Evolutionary conservation across 352 stramenopile species (phyloP), one percentile per base, ranked within the genome.

Genomic region (Globisporangium barbulae): DNA sequence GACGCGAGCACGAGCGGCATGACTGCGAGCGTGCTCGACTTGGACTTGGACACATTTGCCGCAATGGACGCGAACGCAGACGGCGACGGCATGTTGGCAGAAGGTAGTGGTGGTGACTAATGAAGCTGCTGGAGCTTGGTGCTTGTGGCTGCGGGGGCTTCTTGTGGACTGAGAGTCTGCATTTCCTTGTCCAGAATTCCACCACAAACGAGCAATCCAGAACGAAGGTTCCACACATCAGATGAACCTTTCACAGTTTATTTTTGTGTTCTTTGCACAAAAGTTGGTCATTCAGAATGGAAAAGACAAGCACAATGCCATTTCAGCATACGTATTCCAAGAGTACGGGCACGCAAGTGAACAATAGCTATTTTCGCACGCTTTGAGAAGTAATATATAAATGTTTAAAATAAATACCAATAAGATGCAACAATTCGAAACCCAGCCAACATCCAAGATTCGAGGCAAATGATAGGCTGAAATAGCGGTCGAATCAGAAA

Each of bases 1-100:
- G 78, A 91, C 47, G 78, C 73, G 41, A 91, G 59, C 66, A 89
- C 70, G 19, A 91, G 74, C 53, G 82, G 82, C 69, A 87, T 58
- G 35, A 91, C 73, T 8, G 73, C 73, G 35, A 81, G 59, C 68
- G 73, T 75, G 54, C 65, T 58, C 19, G 75, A 71, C 53, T 64
- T 79, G 41, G 69, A 74, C 65, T 82, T 84, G 67, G 49, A 68
- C 53, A 83, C 61, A 21, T 73, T 74, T 13, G 74, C 55, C 55
- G 76, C 68, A 44, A 85, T 69, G 45, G 69, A 70, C 25, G 75
- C 74, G 47, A 83, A 65, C 12, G 61, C 49, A 7, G 42, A 41
- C 25, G 30, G 53, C 30, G 28, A 45, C 37, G 60, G 60, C 56
- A 73, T 75, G 31, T 33, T 70, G 9, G 17, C 39, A 2, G n/a